phyloP scores from a whole-genome alignment of 352 stramenopile species.

The Plasmopara muralis region DNA sequence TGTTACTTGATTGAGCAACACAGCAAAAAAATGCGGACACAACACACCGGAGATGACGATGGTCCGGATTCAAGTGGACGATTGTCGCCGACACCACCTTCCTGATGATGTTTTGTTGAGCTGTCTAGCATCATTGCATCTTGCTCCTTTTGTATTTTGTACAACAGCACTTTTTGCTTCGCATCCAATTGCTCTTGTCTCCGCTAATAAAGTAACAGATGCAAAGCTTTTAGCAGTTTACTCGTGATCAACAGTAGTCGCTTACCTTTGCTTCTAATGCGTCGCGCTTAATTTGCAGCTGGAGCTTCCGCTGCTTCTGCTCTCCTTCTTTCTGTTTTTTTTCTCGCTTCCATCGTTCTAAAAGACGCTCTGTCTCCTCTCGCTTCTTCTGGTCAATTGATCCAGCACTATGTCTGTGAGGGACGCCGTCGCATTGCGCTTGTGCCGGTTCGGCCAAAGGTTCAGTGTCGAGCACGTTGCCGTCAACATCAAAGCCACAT shows the following conservation, averaged over 20 bases:
- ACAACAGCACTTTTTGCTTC: constrained; percentile 73
- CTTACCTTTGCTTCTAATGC: constrained; percentile 46
- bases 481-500: constrained; percentile 30
- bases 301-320: constrained; percentile 20
- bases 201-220: constrained; percentile 14
- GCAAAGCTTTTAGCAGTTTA: neutral
- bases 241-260: neutral
- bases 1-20: neutral
- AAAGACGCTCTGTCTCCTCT: constrained; percentile 20
- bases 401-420: neutral
- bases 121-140: constrained; percentile 26
- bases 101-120: constrained; percentile 10
- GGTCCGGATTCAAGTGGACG: neutral
- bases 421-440: constrained; percentile 1
- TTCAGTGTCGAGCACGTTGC: constrained; percentile 1
- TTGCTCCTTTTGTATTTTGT: constrained; percentile 75
- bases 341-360: constrained; percentile 40
- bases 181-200: constrained; percentile 56
- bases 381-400: constrained; percentile 15
- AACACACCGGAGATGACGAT: constrained; percentile 29
- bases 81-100: constrained; percentile 10
- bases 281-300: constrained; percentile 29
- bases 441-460: neutral
- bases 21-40: neutral
- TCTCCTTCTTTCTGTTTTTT: constrained; percentile 35